A percentile compares a stretch with the other conserved stretches of the same genome.
These are phyloP conservation scores for Penicillium palitans DNA, from an alignment of 2,329 filamentous ascomycete genomes.

Conservation along the genomic window DNA sequence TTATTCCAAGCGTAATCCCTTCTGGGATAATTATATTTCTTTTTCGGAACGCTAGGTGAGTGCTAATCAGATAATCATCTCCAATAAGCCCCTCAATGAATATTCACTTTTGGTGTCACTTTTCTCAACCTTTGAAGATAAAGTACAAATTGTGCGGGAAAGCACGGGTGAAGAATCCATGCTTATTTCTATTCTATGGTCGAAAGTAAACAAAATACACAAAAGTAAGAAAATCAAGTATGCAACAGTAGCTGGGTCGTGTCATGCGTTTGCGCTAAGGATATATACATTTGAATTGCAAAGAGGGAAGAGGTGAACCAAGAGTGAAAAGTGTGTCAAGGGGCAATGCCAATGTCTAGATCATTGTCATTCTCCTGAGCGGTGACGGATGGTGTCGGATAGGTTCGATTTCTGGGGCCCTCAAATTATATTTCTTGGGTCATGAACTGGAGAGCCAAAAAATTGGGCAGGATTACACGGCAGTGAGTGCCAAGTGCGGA, in stretches of 20 bases:
- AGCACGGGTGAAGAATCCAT: not conserved
- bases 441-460: constrained; percentile 3
- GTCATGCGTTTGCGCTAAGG: constrained; percentile 20
- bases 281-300: constrained; percentile 22
- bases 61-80: not conserved
- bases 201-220: not conserved
- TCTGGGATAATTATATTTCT: not conserved
- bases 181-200: not conserved
- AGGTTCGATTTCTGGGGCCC: not conserved
- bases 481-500: not conserved
- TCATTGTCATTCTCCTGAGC: not conserved
- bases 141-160: not conserved
- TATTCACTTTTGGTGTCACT: not conserved
- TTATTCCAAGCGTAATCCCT: not conserved
- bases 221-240: not conserved
- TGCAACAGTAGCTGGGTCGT: constrained; percentile 12
- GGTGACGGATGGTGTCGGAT: not conserved
- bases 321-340: not conserved
- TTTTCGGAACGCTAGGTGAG: not conserved
- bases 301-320: not conserved
- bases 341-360: not conserved
- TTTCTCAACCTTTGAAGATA: not conserved
- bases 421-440: not conserved
- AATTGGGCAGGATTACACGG: constrained; percentile 8
- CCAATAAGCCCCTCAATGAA: no score